Evolutionary conservation across 805 yeast genomes (phyloP).

Genomic region (Candida michaelii): DNA sequence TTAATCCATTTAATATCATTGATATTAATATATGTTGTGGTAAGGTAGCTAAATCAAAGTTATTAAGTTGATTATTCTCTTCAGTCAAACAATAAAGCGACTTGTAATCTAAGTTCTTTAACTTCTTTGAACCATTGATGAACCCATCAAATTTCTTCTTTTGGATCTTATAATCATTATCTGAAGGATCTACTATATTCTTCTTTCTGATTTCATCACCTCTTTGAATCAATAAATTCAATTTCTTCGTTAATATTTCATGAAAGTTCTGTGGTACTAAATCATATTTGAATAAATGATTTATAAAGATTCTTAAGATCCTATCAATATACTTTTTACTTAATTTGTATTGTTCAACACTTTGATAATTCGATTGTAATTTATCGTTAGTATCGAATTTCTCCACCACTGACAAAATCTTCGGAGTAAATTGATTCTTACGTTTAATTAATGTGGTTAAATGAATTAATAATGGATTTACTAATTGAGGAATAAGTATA

Average conservation of each 20-base stretch:
- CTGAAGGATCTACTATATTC: slow-evolving; percentile 29
- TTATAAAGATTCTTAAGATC: slow-evolving; percentile 45
- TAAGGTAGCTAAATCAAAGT: slow-evolving; percentile 68
- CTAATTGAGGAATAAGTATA: slow-evolving; percentile 50
- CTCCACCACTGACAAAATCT: slow-evolving; percentile 58
- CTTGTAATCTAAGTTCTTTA: slow-evolving; percentile 47
- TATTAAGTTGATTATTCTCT: slow-evolving; percentile 56
- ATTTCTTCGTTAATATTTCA: slow-evolving; percentile 26
- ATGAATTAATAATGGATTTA: slow-evolving; percentile 69
- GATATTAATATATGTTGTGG: slow-evolving; percentile 63
- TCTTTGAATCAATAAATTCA: slow-evolving; percentile 29
- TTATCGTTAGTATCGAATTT: slow-evolving; percentile 60
- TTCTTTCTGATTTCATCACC: slow-evolving; percentile 44
- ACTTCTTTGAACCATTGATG: slow-evolving; percentile 28
- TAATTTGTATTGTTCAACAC: slow-evolving; percentile 49
- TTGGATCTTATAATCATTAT: slow-evolving; percentile 30
- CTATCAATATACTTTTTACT: slow-evolving; percentile 65
- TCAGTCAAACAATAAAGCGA: slow-evolving; percentile 68
- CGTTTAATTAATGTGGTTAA: slow-evolving; percentile 61
- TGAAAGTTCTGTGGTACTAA: slow-evolving; percentile 37
- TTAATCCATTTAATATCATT: slow-evolving; percentile 67
- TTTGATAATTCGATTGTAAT: slow-evolving; percentile 49
- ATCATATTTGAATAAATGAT: slow-evolving; percentile 36
- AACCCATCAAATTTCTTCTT: slow-evolving; percentile 46
- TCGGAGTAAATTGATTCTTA: slow-evolving; percentile 60